Base-by-base conservation (phyloP, 768 basidiomycete genomes). In the Lentinula sp. region DNA sequence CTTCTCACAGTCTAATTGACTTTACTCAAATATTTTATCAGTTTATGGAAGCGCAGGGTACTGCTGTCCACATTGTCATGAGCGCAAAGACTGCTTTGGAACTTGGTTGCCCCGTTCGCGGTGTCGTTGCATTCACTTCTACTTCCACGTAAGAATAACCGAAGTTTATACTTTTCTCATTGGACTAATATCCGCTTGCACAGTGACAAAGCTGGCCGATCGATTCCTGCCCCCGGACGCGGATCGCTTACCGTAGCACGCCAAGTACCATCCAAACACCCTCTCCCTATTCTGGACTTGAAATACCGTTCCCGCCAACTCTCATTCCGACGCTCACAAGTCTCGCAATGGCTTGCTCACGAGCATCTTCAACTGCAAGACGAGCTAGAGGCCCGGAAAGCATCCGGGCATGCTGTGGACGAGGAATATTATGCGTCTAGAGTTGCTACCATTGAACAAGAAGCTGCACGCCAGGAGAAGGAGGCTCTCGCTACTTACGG, bases 121-220 rank as follows among this genome's bases (percentile, higher is more conserved):
- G 92, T 68, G 83, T 99, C 67, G 82, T 99, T 62, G 95, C 87
- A 1, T 98, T 93, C 80, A 97, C 97, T 2, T 95, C 96, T 2
- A 99, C 97, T 2, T 94, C 94, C 7, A 93, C 91, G 91, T 93
- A 73, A 70, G 91, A 81, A 10, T 53, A 23, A 37, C 6, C 18
- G 37, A 2, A 16, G 28, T 16, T 50, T 16, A 36, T 39, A 57
- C 57, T 12, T 46, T 48, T 37, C 28, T 43, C 28, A 41, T 15
- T 56, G 66, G 66, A 10, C 28, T 28, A 3, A 63, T 33, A 18
- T 60, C 51, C 12, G 18, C 20, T 43, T 57, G 46, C 71, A 46
- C 65, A 96, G 91, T 66, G 97, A 99, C 80, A 99, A 99, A 77
- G 96, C 97, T 62, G 97, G 97, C 16, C 94, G 97, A 54, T 98